Conservation (phyloP, 208 protist genomes). For the Wallacemonas sp. region DNA sequence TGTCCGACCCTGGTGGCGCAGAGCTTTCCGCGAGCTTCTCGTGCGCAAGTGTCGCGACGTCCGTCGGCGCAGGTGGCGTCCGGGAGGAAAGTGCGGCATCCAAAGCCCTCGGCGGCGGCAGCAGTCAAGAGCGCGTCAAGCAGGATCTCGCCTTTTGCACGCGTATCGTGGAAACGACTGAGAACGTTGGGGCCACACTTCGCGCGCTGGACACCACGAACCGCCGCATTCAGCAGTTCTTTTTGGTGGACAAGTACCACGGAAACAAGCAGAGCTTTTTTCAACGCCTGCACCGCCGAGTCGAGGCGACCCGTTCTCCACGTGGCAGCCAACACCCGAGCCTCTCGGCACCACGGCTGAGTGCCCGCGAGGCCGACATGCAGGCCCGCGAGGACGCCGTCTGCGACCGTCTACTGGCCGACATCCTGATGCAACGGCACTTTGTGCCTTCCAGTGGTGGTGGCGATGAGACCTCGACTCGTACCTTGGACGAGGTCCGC, state of each 20-base stretch:
- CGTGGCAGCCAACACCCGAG: not conserved
- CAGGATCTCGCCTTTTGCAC: slow-evolving; percentile 12
- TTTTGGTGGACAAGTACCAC: slow-evolving; percentile 15
- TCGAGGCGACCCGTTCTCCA: not conserved
- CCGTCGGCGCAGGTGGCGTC: not conserved
- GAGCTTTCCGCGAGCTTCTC: slow-evolving; percentile 1
- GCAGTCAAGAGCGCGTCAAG: slow-evolving; percentile 12
- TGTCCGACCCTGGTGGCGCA: not conserved
- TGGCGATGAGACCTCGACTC: not conserved
- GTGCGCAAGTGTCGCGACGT: slow-evolving; percentile 4
- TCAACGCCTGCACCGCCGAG: slow-evolving; percentile 8
- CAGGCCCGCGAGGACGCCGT: slow-evolving; percentile 16
- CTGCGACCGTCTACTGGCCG: slow-evolving; percentile 13
- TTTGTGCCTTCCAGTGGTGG: not conserved
- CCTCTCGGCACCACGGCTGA: not conserved
- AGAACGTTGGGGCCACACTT: not conserved
- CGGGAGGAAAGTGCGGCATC: not conserved
- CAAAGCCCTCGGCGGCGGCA: not conserved
- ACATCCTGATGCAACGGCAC: slow-evolving; percentile 14
- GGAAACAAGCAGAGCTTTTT: slow-evolving; percentile 18
- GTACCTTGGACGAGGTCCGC: not conserved
- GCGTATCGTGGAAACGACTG: not conserved
- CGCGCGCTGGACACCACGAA: slow-evolving; percentile 12
- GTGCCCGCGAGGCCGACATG: not conserved
- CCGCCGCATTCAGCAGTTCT: slow-evolving; percentile 11